These are phyloP conservation scores for Hygrophila difformis DNA, from an alignment of 257 asterid genomes.

Conservation along the genomic window DNA sequence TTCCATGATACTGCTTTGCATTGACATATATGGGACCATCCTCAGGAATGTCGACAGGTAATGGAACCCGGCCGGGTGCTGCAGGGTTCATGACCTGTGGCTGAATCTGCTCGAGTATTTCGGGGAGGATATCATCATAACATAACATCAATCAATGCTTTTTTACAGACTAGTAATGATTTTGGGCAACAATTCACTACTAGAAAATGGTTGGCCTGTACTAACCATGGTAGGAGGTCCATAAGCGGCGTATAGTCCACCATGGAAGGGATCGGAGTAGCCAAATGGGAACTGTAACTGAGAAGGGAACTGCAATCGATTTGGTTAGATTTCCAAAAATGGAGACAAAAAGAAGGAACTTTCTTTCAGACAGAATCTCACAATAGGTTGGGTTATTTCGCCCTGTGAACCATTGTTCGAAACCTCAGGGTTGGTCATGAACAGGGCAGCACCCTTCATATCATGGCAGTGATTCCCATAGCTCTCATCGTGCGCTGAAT, in stretches of 20 bases:
- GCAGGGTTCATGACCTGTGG: constrained; percentile 55
- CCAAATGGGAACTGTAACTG: constrained; percentile 49
- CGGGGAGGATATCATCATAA: too few species aligned
- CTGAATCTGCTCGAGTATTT: constrained; percentile 35
- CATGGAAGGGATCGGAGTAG: constrained; percentile 59
- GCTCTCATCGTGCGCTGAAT: constrained; percentile 45
- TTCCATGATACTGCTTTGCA: constrained; percentile 87
- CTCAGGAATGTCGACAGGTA: constrained; percentile 72
- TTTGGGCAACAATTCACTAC: too few species aligned
- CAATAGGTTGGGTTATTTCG: constrained; percentile 54
- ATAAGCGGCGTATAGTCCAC: constrained; percentile 54
- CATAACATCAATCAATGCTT: too few species aligned
- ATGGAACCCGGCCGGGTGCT: constrained; percentile 59
- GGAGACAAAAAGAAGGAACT: background rate
- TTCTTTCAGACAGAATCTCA: constrained; percentile 24
- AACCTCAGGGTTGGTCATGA: constrained; percentile 36
- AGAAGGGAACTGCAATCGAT: constrained; percentile 9
- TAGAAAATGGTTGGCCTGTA: too few species aligned
- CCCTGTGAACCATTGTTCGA: constrained; percentile 34
- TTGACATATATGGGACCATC: constrained; percentile 91
- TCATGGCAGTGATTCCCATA: constrained; percentile 34
- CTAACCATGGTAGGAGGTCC: constrained; percentile 71
- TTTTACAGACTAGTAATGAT: too few species aligned
- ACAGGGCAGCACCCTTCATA: constrained; percentile 37
- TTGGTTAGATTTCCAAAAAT: constrained; percentile 11